Base-by-base conservation (phyloP, 164 flowering plant species). In the Kalanchoe fedtschenkoi region DNA sequence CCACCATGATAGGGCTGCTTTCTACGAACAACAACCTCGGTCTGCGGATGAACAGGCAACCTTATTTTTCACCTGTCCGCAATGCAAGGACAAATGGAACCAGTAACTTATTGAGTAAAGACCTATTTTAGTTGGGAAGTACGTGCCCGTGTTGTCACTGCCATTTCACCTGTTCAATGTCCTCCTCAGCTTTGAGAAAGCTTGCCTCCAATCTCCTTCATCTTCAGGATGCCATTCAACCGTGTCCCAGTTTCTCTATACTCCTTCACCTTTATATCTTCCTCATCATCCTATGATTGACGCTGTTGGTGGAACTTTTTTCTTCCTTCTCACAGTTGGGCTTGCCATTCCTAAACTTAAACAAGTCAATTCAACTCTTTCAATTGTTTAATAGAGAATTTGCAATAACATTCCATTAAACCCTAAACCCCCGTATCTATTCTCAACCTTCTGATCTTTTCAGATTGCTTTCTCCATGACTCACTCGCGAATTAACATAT, bases 91-190 rank as follows among this genome's bases (percentile, higher is more conserved):
- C 55, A 38, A 39, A 5, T 63, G 66, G 66, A 63, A 47, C 33
- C 58, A 63, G 43, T 63, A 63, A 63, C n/a, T n/a, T n/a, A n/a
- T n/a, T n/a, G n/a, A n/a, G n/a, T n/a, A n/a, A n/a, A n/a, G n/a
- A n/a, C n/a, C n/a, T n/a, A n/a, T n/a, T n/a, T n/a, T n/a, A n/a
- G n/a, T n/a, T n/a, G n/a, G n/a, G n/a, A n/a, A n/a, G n/a, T n/a
- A n/a, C n/a, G n/a, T n/a, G n/a, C n/a, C n/a, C n/a, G n/a, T n/a
- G n/a, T n/a, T n/a, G n/a, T n/a, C n/a, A n/a, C n/a, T n/a, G n/a
- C n/a, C n/a, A n/a, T n/a, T n/a, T 47, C 34, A 88, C 98, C 95
- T 88, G 87, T 77, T 93, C 98, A 10, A 93, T 81, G 78, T 93
- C 97, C 76, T 93, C 98, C 38, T 75, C 96, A 67, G 98, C 73